Percentiles rank a stretch among this genome's conserved stretches.
phyloP scores from a whole-genome alignment of 2,329 filamentous ascomycete species.

The Cercospora zeina region DNA sequence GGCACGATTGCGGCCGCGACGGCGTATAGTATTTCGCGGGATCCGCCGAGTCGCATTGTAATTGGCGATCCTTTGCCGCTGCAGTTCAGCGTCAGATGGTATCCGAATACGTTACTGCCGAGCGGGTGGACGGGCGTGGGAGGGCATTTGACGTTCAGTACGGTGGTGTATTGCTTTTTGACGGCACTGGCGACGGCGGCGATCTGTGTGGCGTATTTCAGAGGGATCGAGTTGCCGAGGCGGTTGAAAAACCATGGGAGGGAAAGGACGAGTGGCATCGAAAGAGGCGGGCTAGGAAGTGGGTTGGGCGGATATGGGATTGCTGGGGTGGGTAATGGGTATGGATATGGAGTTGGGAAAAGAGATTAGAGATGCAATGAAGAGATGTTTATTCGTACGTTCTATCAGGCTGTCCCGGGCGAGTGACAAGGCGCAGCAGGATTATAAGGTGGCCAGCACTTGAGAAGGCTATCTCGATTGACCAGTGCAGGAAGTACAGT shows the following conservation, averaged over 20 bases:
- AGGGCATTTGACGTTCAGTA: constrained; percentile 53
- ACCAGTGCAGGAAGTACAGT: too few relatives aligned
- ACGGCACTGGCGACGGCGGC: constrained; percentile 51
- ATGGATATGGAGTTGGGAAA: constrained; percentile 46
- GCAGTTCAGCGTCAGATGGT: constrained; percentile 82
- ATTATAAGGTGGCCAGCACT: too few relatives aligned
- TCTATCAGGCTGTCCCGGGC: too few relatives aligned
- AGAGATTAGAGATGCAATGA: constrained; percentile 41
- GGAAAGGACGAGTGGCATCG: constrained; percentile 49
- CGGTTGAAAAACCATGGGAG: constrained; percentile 58
- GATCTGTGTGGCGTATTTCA: constrained; percentile 56
- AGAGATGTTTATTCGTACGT: neutral
- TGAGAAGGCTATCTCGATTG: too few relatives aligned
- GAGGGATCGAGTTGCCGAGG: constrained; percentile 54
- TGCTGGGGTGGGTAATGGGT: constrained; percentile 42
- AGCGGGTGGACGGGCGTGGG: constrained; percentile 55
- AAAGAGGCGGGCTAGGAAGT: constrained; percentile 40
- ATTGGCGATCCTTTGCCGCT: constrained; percentile 84
- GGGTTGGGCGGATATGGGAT: constrained; percentile 47
- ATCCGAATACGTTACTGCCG: constrained; percentile 70
- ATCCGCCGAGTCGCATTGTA: constrained; percentile 65
- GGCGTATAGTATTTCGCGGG: constrained; percentile 73
- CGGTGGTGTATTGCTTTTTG: constrained; percentile 52
- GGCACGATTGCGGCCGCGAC: constrained; percentile 84
- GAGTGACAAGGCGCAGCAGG: too few relatives aligned